Evolutionary conservation across 352 stramenopile species (phyloP).

Genomic region (Globisporangium nagaii): DNA sequence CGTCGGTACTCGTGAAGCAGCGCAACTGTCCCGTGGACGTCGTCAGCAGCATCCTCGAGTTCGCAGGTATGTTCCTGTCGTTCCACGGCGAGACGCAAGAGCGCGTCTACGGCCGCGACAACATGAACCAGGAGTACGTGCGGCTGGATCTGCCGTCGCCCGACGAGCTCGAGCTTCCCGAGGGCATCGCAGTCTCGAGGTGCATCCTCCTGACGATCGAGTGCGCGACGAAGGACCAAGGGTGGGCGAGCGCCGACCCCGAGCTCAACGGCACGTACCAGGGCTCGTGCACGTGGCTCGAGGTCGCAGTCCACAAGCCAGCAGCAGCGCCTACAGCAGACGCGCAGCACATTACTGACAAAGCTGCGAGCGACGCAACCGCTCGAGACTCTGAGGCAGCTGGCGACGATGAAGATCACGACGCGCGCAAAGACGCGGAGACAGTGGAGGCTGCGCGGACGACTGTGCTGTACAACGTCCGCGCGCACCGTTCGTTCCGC

Average conservation of each 20-base stretch:
- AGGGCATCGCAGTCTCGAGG: constrained; percentile 28
- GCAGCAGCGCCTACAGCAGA: background rate
- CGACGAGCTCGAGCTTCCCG: constrained; percentile 28
- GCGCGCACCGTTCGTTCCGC: constrained; percentile 31
- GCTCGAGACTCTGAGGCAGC: too few species aligned
- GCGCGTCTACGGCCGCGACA: constrained; percentile 13
- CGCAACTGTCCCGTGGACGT: constrained; percentile 22
- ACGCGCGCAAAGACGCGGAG: background rate
- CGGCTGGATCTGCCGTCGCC: constrained; percentile 28
- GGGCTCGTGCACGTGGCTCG: constrained; percentile 54
- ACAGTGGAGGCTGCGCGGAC: constrained; percentile 19
- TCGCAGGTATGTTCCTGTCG: constrained; percentile 43
- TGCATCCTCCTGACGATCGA: constrained; percentile 46
- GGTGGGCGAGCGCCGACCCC: constrained; percentile 44
- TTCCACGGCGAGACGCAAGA: constrained; percentile 37
- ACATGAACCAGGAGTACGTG: constrained; percentile 65
- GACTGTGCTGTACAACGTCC: constrained; percentile 44
- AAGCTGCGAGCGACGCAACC: background rate
- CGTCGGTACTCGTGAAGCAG: constrained; percentile 27
- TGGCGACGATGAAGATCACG: too few species aligned
- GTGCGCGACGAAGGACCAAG: constrained; percentile 64
- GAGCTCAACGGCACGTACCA: constrained; percentile 57
- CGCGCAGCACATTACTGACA: background rate
- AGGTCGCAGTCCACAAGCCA: constrained; percentile 40
- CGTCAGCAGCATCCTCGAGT: constrained; percentile 25